Evolutionary conservation across 208 protist species (phyloP).

Genomic region (Trichomonas gallinae): DNA sequence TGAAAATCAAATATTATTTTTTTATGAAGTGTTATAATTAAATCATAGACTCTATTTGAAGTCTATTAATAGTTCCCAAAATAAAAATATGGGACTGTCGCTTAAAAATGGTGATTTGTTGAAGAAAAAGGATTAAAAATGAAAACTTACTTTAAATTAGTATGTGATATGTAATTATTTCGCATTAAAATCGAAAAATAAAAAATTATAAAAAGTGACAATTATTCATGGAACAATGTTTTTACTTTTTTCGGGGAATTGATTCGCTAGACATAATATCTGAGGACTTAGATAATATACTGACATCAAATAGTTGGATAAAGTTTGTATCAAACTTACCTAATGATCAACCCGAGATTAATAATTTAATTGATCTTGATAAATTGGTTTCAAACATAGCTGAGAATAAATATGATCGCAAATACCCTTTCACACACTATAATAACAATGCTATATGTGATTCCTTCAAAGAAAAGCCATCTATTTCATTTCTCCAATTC

Average conservation of each 20-base stretch:
- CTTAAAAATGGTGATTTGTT: too few relatives aligned
- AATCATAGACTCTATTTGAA: too few relatives aligned
- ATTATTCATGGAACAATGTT: background rate
- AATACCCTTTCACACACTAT: background rate
- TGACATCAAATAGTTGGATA: background rate
- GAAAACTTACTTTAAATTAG: too few relatives aligned
- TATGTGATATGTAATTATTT: too few relatives aligned
- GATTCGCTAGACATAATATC: background rate
- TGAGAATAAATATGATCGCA: background rate
- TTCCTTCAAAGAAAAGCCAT: background rate
- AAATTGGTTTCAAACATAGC: background rate
- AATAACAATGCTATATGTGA: background rate
- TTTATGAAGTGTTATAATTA: too few relatives aligned
- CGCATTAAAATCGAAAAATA: too few relatives aligned
- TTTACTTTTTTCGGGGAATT: background rate
- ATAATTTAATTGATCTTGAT: background rate
- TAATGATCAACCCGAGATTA: background rate
- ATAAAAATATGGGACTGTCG: too few relatives aligned
- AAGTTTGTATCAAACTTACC: background rate
- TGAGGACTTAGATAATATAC: background rate
- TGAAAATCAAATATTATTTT: too few relatives aligned
- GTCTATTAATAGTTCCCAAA: too few relatives aligned
- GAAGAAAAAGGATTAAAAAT: too few relatives aligned
- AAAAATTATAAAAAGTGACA: too few relatives aligned
- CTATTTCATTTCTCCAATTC: background rate